Percentiles rank a stretch among this genome's conserved stretches.
phyloP scores from a whole-genome alignment of 164 flowering plant genomes.

The Aristolochia contorta region DNA sequence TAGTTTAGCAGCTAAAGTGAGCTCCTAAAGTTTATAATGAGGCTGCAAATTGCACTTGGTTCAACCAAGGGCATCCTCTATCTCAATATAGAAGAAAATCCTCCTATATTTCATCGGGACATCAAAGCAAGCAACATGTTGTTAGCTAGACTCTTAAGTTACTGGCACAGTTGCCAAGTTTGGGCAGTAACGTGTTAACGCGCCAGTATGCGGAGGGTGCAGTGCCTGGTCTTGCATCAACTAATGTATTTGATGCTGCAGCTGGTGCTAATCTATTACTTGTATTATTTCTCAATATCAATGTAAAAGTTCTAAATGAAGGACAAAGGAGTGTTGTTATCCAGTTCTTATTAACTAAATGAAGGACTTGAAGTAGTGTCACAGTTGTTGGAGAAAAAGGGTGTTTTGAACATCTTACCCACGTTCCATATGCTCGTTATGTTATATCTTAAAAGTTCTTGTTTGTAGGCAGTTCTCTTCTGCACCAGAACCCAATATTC shows the following conservation, averaged over 20 bases:
- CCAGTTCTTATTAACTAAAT: too few relatives aligned
- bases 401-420: too few relatives aligned
- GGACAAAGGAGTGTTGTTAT: too few relatives aligned
- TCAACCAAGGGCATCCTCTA: conserved; percentile 84
- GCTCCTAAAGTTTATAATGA: conserved; percentile 37
- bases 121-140: conserved; percentile 84
- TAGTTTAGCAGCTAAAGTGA: conserved; percentile 33
- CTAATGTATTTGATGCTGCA: conserved; percentile 37
- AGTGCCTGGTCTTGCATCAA: conserved; percentile 65
- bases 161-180: conserved; percentile 87
- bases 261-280: not conserved
- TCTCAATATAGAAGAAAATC: conserved; percentile 84
- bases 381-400: too few relatives aligned
- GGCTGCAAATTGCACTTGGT: conserved; percentile 60
- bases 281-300: too few relatives aligned
- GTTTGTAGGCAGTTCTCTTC: too few relatives aligned
- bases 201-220: conserved; percentile 67
- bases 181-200: conserved; percentile 85
- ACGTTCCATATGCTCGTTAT: too few relatives aligned
- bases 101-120: conserved; percentile 92
- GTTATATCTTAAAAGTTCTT: too few relatives aligned
- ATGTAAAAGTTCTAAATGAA: too few relatives aligned
- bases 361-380: too few relatives aligned
- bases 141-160: conserved; percentile 51
- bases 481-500: too few relatives aligned